phyloP scores from a whole-genome alignment of 1,284 basidiomycete species.

The Fomes fomentarius region DNA sequence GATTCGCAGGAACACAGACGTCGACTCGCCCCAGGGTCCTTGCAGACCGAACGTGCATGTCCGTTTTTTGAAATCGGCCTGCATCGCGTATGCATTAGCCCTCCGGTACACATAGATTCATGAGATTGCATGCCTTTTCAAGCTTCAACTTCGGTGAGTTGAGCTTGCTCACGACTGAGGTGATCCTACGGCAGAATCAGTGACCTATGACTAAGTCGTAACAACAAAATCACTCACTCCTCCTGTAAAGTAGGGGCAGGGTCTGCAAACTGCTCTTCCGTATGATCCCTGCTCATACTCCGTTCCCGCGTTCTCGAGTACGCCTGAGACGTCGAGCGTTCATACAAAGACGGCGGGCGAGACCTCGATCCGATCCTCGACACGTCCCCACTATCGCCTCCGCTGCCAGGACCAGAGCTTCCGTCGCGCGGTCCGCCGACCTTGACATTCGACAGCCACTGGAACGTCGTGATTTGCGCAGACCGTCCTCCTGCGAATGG shows the following conservation, averaged over 20 bases:
- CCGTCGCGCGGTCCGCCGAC: conserved; percentile 53
- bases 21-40: conserved; percentile 88
- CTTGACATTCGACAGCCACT: conserved; percentile 75
- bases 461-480: conserved; percentile 60
- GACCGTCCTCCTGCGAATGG: conserved; percentile 51
- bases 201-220: background rate
- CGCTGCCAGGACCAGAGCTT: conserved; percentile 56
- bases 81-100: conserved; percentile 1
- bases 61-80: conserved; percentile 85
- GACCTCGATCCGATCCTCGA: conserved; percentile 33
- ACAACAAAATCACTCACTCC: conserved; percentile 56
- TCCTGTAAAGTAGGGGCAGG: conserved; percentile 70
- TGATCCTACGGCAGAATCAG: conserved; percentile 58
- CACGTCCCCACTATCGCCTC: conserved; percentile 46
- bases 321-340: conserved; percentile 19
- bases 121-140: conserved; percentile 68
- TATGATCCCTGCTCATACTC: conserved; percentile 47
- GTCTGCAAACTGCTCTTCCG: conserved; percentile 45
- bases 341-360: conserved; percentile 24
- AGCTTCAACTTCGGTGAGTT: conserved; percentile 77
- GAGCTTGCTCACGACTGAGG: conserved; percentile 74
- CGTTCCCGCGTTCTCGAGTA: conserved; percentile 29
- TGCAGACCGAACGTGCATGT: conserved; percentile 87
- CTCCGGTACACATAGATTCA: background rate
- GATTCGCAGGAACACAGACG: conserved; percentile 84